Percentiles rank a stretch among this genome's conserved stretches.
Conservation (phyloP, 106 monocot species). For the Phalaenopsis equestris region DNA sequence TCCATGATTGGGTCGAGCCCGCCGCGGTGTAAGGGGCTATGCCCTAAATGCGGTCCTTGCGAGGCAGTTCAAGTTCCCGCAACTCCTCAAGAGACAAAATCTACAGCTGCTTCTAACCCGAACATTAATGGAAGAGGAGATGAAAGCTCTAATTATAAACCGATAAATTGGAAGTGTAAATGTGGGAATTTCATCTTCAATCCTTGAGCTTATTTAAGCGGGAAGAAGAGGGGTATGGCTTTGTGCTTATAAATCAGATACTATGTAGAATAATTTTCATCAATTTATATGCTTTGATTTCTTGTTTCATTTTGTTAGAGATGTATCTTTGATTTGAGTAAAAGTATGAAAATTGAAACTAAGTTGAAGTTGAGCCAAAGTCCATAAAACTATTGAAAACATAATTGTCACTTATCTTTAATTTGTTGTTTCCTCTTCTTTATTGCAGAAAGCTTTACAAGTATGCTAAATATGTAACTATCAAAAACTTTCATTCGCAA, state of each 20-base stretch:
- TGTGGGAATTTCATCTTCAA: slow-evolving; percentile 16
- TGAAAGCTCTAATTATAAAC: slow-evolving; percentile 19
- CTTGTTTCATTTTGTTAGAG: too few species aligned
- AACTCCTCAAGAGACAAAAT: background rate
- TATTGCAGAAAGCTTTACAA: too few species aligned
- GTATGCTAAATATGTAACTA: too few species aligned
- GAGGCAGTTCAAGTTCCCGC: slow-evolving; percentile 4
- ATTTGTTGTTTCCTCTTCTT: too few species aligned
- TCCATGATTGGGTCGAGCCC: background rate
- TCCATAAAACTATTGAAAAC: too few species aligned
- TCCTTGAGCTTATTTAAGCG: slow-evolving; percentile 5
- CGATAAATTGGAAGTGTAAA: slow-evolving; percentile 21
- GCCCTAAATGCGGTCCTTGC: background rate
- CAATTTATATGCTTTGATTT: too few species aligned
- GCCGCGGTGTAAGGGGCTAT: background rate
- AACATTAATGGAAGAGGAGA: slow-evolving; percentile 10
- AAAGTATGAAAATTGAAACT: too few species aligned
- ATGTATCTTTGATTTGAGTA: too few species aligned
- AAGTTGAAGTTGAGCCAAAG: too few species aligned
- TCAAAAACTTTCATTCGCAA: too few species aligned
- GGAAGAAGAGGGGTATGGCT: background rate
- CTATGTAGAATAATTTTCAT: too few species aligned
- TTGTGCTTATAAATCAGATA: background rate
- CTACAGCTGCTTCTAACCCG: background rate
- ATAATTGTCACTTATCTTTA: too few species aligned